phyloP scores from a whole-genome alignment of 139 green algal species.

The Astrephomene gubernaculifera region DNA sequence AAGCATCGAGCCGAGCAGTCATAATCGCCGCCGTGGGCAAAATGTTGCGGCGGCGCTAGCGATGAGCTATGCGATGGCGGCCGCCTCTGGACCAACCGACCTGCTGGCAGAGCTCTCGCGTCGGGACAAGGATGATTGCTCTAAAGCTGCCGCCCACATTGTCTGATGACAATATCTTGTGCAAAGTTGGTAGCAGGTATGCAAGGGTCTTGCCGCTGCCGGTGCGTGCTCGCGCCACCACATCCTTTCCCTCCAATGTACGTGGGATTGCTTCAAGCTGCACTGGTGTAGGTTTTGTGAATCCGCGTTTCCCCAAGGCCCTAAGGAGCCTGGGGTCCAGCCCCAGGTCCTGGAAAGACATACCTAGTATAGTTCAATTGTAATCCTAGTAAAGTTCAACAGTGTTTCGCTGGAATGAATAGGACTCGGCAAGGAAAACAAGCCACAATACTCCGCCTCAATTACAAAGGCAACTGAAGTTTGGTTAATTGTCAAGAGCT shows the following conservation, averaged over 20 bases:
- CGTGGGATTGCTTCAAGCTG: conserved; percentile 77
- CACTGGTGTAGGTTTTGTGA: conserved; percentile 75
- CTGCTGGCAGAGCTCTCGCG: conserved; percentile 95
- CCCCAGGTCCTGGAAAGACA: conserved; percentile 69
- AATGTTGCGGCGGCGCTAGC: background rate
- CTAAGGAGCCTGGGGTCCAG: conserved; percentile 86
- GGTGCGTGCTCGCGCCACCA: conserved; percentile 84
- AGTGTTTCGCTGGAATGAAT: too few relatives aligned
- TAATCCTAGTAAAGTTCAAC: background rate
- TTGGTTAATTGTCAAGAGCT: too few relatives aligned
- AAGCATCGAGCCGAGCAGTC: too few relatives aligned
- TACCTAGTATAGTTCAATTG: background rate
- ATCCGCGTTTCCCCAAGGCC: conserved; percentile 75
- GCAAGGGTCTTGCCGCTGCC: conserved; percentile 93
- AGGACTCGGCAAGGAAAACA: too few relatives aligned
- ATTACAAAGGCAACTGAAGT: too few relatives aligned
- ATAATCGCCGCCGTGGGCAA: too few relatives aligned
- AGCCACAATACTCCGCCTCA: too few relatives aligned
- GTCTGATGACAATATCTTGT: conserved; percentile 66
- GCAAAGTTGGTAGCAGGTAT: conserved; percentile 88
- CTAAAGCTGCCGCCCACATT: conserved; percentile 73
- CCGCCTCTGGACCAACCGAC: conserved; percentile 39
- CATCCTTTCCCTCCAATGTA: conserved; percentile 85
- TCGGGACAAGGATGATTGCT: conserved; percentile 91
- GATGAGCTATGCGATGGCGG: background rate